Percentiles rank a stretch among this genome's conserved stretches.
Evolutionary conservation across 2,329 filamentous ascomycete genomes (phyloP).

Genomic region (Aspergillus pseudotamarii): DNA sequence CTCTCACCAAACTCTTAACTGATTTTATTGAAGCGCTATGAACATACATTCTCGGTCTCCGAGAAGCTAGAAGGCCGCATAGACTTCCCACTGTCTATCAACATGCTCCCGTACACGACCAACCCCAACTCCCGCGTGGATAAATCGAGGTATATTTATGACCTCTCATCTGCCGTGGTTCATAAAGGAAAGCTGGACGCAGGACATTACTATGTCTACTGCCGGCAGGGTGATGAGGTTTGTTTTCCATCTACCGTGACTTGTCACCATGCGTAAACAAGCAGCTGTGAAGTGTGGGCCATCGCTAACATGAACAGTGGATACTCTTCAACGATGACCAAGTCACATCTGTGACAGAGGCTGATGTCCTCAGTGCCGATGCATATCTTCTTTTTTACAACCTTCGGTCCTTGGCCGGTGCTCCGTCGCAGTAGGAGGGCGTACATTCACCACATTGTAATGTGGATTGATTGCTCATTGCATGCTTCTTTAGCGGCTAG

Average conservation of each 20-base stretch:
- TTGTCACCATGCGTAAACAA: not conserved
- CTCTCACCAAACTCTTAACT: not conserved
- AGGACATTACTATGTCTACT: constrained; percentile 91
- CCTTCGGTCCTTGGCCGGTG: constrained; percentile 35
- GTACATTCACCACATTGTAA: not conserved
- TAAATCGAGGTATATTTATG: constrained; percentile 70
- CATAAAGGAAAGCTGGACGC: constrained; percentile 93
- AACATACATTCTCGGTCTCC: constrained; percentile 73
- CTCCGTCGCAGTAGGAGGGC: constrained; percentile 9
- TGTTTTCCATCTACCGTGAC: constrained; percentile 21
- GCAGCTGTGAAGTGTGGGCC: not conserved
- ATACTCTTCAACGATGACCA: constrained; percentile 95
- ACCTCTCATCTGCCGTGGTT: constrained; percentile 85
- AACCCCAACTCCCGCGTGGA: constrained; percentile 49
- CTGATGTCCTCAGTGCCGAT: constrained; percentile 81
- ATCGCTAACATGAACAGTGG: constrained; percentile 61
- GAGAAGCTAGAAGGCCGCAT: constrained; percentile 88
- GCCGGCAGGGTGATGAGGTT: constrained; percentile 74
- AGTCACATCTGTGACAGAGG: constrained; percentile 79
- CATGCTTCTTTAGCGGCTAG: constrained; percentile 14
- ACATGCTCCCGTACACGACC: constrained; percentile 88
- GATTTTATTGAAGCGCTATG: constrained; percentile 60
- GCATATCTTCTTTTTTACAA: constrained; percentile 88
- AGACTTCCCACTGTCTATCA: constrained; percentile 81
- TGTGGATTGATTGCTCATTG: constrained; percentile 5